A percentile compares a stretch with the other conserved stretches of the same genome.
These are phyloP conservation scores for Zymoseptoria brevis DNA, from an alignment of 2,329 filamentous ascomycete species.

Conservation along the genomic window DNA sequence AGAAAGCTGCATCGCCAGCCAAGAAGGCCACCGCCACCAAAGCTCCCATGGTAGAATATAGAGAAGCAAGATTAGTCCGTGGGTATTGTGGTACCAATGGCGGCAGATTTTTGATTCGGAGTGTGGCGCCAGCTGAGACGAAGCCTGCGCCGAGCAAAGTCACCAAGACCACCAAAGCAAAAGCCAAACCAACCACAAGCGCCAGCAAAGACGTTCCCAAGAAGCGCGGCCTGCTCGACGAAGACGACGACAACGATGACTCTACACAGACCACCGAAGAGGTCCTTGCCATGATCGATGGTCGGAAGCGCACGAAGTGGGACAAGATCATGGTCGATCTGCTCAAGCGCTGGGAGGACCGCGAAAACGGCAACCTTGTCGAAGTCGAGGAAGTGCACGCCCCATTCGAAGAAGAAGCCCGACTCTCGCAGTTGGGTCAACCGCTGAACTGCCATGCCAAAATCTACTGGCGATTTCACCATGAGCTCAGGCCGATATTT, in stretches of 20 bases:
- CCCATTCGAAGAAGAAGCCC: not conserved
- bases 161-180: slow-evolving; percentile 1
- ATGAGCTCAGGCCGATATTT: not conserved
- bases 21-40: slow-evolving; percentile 1
- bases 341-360: not conserved
- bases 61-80: not conserved
- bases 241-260: slow-evolving; percentile 6
- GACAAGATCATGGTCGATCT: slow-evolving; percentile 6
- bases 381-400: not conserved
- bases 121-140: not conserved
- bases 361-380: not conserved
- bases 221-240: slow-evolving; percentile 2
- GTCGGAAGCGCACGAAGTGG: slow-evolving; percentile 1
- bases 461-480: slow-evolving; percentile 11
- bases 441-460: slow-evolving; percentile 6
- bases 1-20: not conserved
- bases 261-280: slow-evolving; percentile 2
- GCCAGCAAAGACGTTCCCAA: slow-evolving; percentile 1
- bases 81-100: not conserved
- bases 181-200: not conserved
- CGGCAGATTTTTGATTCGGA: not conserved
- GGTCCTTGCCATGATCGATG: slow-evolving; percentile 7
- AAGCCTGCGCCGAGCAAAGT: slow-evolving; percentile 5
- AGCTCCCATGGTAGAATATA: slow-evolving; percentile 1
- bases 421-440: not conserved